phyloP scores from a whole-genome alignment of 2,329 filamentous ascomycete genomes.

The Alternaria ventricosa region DNA sequence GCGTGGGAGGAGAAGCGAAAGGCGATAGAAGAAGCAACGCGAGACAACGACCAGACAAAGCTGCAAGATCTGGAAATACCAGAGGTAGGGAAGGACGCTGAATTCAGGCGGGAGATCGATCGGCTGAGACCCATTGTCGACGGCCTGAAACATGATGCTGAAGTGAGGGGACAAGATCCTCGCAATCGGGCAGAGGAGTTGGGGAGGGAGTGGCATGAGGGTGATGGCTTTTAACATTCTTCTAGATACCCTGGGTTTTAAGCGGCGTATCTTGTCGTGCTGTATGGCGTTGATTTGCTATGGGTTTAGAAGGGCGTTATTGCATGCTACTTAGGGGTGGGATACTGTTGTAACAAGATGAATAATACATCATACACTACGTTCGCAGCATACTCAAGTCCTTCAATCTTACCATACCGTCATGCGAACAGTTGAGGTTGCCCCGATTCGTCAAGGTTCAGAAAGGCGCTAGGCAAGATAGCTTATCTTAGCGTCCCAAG shows the following conservation, averaged over 20 bases:
- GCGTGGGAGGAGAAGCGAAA: constrained; percentile 50
- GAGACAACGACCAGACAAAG: constrained; percentile 36
- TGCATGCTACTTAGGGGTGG: background rate
- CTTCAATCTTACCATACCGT: background rate
- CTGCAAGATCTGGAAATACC: constrained; percentile 44
- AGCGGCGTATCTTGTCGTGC: background rate
- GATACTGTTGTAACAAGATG: background rate
- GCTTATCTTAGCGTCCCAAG: constrained; percentile 17
- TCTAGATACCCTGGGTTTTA: background rate
- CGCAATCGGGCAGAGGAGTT: constrained; percentile 59
- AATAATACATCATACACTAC: background rate
- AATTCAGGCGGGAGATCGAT: constrained; percentile 54
- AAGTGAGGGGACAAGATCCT: constrained; percentile 60
- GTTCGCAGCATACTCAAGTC: background rate
- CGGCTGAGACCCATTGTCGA: constrained; percentile 53
- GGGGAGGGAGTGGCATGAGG: constrained; percentile 62
- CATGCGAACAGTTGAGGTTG: background rate
- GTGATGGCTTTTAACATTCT: constrained; percentile 58
- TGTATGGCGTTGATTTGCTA: background rate
- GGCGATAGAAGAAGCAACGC: constrained; percentile 43
- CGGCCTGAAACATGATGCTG: constrained; percentile 52
- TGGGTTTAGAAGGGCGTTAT: background rate
- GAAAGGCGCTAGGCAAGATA: background rate
- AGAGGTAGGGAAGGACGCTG: constrained; percentile 51
- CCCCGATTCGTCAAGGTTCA: background rate